phyloP scores from a whole-genome alignment of 1,284 basidiomycete species.

The Anthracocystis setariae region DNA sequence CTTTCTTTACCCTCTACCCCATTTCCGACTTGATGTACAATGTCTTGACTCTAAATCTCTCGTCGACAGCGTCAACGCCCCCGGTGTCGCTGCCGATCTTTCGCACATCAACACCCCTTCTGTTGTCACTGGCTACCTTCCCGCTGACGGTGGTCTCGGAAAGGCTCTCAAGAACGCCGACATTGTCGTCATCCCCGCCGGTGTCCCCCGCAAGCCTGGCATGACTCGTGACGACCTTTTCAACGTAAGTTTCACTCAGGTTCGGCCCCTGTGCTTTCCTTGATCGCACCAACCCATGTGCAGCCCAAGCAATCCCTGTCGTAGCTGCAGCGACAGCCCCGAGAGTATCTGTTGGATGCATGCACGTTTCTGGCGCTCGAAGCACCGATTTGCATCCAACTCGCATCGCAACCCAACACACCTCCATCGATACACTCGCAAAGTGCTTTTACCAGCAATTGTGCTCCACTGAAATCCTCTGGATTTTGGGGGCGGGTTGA shows the following conservation, averaged over 20 bases:
- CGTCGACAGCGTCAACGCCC: conserved; percentile 72
- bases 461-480: neutral
- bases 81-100: conserved; percentile 93
- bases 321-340: too few species aligned
- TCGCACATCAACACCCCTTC: conserved; percentile 79
- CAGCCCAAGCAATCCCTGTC: too few species aligned
- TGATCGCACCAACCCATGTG: too few species aligned
- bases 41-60: too few species aligned
- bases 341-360: neutral
- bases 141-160: conserved; percentile 78
- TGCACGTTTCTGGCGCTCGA: too few species aligned
- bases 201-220: conserved; percentile 86
- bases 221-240: conserved; percentile 88
- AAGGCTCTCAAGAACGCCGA: conserved; percentile 86
- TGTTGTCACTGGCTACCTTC: conserved; percentile 68
- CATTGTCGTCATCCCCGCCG: conserved; percentile 94
- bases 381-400: too few species aligned
- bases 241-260: conserved; percentile 74
- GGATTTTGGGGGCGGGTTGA: conserved; percentile 11
- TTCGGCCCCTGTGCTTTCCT: neutral
- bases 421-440: conserved; percentile 4
- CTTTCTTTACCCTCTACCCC: too few species aligned
- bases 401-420: conserved; percentile 8
- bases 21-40: too few species aligned
- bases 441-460: conserved; percentile 3